Evolutionary conservation across 106 monocot genomes (phyloP).

Genomic region (Dendrobium nobile): DNA sequence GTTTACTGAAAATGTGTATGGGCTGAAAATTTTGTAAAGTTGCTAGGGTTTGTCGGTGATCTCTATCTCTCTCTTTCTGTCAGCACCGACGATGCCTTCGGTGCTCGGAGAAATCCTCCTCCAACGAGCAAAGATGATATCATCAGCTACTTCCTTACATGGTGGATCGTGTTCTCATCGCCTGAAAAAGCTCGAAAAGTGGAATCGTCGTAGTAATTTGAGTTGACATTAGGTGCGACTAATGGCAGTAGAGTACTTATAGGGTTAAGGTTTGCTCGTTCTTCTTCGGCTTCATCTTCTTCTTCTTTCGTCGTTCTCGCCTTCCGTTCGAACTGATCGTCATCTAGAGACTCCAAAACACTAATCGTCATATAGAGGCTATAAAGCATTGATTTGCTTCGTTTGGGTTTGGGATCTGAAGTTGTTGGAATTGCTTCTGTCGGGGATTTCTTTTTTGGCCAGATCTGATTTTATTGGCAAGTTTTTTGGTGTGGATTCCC

Average conservation of each 20-base stretch:
- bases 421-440: neutral
- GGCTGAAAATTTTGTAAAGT: neutral
- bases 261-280: neutral
- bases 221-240: constrained; percentile 11
- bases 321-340: neutral
- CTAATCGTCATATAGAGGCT: neutral
- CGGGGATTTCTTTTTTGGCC: neutral
- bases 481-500: neutral
- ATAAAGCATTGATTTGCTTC: neutral
- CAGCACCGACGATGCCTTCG: constrained; percentile 28
- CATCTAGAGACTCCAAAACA: neutral
- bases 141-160: constrained; percentile 17
- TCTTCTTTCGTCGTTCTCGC: neutral
- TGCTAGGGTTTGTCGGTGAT: constrained; percentile 6
- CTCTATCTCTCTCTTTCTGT: constrained; percentile 1
- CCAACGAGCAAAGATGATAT: constrained; percentile 3
- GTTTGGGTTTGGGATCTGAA: neutral
- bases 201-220: constrained; percentile 37
- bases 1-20: neutral
- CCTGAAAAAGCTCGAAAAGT: constrained; percentile 47
- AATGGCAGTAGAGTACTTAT: neutral
- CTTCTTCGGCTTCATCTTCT: neutral
- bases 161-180: constrained; percentile 39
- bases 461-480: neutral
- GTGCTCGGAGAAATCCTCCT: constrained; percentile 21